Base-by-base conservation (phyloP, 768 basidiomycete genomes). In the Scleroderma bovista region DNA sequence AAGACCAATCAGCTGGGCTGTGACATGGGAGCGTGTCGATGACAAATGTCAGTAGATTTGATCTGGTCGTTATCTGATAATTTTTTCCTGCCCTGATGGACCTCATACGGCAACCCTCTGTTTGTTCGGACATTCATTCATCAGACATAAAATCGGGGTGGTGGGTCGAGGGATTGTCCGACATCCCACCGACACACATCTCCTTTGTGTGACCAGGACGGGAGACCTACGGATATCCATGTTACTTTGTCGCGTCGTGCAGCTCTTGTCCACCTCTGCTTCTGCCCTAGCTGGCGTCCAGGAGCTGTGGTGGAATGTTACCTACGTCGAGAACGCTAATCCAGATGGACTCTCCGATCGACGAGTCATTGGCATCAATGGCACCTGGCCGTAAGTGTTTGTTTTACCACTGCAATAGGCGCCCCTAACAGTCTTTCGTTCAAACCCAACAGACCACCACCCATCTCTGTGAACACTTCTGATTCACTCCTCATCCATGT, bases 251-350 rank as follows among this genome's bases (percentile, higher is more conserved):
- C 40, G 43, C 1, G 13, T 52, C 11, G 6, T 60, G 10, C 54
- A 60, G 11, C 47, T 74, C 39, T 45, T 56, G 15, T 8, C 47
- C 0, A 20, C 52, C 10, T 64, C 71, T 34, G 54, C 71, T 3
- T 66, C 73, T 29, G 77, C 65, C n/a, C 58, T 79, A 15, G 86
- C 83, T n/a, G 84, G 77, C 23, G 72, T 87, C 15, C 75, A 81
- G 2, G 88, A 91, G 58, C 50, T 81, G 13, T 91, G 88, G 88
- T 94, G 93, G 93, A 86, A 96, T 65, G 76, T 97, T 67, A 86
- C 91, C 44, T 94, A 90, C 52, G 83, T 90, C 47, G 67, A 83
- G 23, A 68, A 82, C 52, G 86, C 79, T 41, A 90, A 84, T 67
- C 95, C 95, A 2, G 93, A 95, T 61, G 90, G 88, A 6, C 79